Evolutionary conservation across 768 basidiomycete species (phyloP).

Genomic region (Boletus reticuloceps): DNA sequence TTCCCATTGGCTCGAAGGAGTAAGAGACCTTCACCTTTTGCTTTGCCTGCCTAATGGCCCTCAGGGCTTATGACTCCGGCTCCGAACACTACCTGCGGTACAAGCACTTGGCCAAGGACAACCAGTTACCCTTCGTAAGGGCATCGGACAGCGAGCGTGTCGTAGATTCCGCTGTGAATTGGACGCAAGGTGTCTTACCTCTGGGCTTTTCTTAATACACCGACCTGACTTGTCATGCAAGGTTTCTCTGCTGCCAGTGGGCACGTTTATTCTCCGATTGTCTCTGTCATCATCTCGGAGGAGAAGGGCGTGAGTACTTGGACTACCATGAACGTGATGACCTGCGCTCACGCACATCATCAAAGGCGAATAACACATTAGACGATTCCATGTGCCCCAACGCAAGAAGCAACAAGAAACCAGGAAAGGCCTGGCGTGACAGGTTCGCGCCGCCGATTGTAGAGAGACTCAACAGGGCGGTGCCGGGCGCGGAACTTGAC

Average conservation of each 20-base stretch:
- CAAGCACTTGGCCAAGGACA: conserved; percentile 39
- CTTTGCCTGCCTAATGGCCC: background rate
- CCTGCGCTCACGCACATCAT: background rate
- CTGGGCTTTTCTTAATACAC: background rate
- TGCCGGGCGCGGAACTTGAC: conserved; percentile 61
- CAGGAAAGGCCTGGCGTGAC: conserved; percentile 53
- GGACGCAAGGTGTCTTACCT: conserved; percentile 51
- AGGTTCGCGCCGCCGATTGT: conserved; percentile 56
- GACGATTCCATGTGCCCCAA: conserved; percentile 65
- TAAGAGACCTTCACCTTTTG: conserved; percentile 20
- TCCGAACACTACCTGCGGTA: conserved; percentile 54
- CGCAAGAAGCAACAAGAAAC: conserved; percentile 41
- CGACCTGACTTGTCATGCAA: conserved; percentile 24
- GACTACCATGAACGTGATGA: background rate
- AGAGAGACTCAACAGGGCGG: conserved; percentile 53
- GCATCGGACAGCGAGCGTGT: conserved; percentile 56
- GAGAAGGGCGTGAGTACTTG: conserved; percentile 41
- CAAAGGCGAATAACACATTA: conserved; percentile 62
- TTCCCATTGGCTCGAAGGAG: conserved; percentile 69
- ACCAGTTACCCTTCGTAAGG: conserved; percentile 52
- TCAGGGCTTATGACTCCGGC: conserved; percentile 53
- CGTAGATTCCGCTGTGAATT: conserved; percentile 64
- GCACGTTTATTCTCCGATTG: conserved; percentile 40
- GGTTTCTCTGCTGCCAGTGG: conserved; percentile 60
- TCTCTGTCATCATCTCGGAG: conserved; percentile 54